Base-by-base conservation (phyloP, 305 asterid genomes). In the Plantago coronopus region DNA sequence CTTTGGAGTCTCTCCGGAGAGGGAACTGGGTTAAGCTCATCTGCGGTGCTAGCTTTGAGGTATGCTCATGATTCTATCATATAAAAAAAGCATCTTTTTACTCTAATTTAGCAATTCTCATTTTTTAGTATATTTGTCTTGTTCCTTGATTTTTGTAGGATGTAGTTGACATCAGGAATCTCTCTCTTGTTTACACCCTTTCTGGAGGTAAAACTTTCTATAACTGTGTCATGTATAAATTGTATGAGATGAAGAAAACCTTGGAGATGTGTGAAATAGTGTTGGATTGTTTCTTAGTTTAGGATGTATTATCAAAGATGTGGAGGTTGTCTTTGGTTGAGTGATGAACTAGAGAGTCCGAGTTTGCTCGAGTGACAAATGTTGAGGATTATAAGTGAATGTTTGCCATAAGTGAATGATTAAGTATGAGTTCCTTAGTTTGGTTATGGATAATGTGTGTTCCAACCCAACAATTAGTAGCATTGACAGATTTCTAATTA, bases 31-130 rank as follows among this genome's bases (percentile, higher is more conserved):
- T 91, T 29, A 91, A 91, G 82, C 88, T 91, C 74, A 88, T 91
- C 34, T 91, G 94, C 50, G 97, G 97, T 66, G 97, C 97, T 62
- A 91, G 96, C 75, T 91, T 91, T 67, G 96, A 91, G 94, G 95
- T 78, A 57, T 21, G 59, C 55, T 55, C 17, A 9, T 37, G 4
- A 37, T 37, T 38, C 13, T 38, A 31, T 31, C 38, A 8, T 38
- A 11, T 9, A 34, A 34, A 34, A 34, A 31, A 31, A 6, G 7
- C 38, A 0, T 9, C 38, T 34, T 38, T 38, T 38, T 1, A 10
- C 2, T 38, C 43, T 38, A 38, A 38, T 11, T 38, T 38, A 3
- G 15, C 3, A 38, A 38, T 38, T 38, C 43, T 11, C 43, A 38
- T 8, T 38, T 38, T 34, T 10, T 0, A 7, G 42, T 34, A 34